These are phyloP conservation scores for Boletus sp. DNA, from an alignment of 1,284 basidiomycete genomes.

Conservation along the genomic window DNA sequence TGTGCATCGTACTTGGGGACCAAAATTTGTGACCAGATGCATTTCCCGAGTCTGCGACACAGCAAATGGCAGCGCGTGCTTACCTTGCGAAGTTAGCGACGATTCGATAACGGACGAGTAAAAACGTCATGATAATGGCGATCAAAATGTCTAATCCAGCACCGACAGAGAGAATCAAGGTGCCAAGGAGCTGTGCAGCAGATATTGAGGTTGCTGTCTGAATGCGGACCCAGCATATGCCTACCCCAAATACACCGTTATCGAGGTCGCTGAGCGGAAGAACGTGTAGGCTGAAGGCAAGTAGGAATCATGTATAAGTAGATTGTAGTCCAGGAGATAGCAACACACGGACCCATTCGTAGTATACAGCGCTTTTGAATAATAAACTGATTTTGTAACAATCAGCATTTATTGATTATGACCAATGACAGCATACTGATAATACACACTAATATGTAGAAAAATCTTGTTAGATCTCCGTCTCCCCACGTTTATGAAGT, in stretches of 20 bases:
- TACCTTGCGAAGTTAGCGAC: neutral
- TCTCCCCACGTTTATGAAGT: too few species aligned
- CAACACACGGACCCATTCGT: constrained; percentile 8
- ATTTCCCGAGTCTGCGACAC: neutral
- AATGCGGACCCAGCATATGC: neutral
- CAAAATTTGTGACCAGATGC: neutral
- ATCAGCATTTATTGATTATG: neutral
- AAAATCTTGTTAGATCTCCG: neutral
- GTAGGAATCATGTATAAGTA: neutral
- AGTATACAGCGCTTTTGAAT: neutral
- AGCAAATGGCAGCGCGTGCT: neutral
- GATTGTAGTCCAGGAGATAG: neutral
- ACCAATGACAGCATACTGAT: neutral
- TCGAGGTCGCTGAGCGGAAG: neutral
- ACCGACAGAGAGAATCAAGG: neutral
- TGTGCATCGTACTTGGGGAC: constrained; percentile 5
- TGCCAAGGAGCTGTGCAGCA: neutral
- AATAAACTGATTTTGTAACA: constrained; percentile 1
- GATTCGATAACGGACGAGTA: neutral
- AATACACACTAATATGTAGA: neutral
- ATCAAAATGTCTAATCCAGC: neutral
- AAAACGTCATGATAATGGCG: neutral
- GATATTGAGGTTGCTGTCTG: neutral
- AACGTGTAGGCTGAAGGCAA: neutral
- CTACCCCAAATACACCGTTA: constrained; percentile 1